Percentiles rank a stretch among this genome's conserved stretches.
Conservation (phyloP, 495 filamentous ascomycete genomes). For the Penicillium silybi region DNA sequence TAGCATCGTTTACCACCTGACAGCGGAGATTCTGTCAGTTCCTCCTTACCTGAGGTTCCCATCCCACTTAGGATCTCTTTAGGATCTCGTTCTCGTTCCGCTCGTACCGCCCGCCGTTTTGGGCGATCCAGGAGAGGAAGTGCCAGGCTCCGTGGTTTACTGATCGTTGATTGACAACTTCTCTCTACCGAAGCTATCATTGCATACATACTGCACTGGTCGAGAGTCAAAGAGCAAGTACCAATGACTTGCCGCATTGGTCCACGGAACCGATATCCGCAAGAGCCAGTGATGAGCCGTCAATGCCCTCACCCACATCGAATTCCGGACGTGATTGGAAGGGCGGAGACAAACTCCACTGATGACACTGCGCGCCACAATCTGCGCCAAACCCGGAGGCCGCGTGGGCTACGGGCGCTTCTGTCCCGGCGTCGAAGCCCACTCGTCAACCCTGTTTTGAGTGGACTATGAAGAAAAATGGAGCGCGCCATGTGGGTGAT, state of each 20-base stretch:
- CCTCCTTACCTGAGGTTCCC: neutral
- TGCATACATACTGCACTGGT: too few relatives aligned
- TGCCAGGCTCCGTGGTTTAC: neutral
- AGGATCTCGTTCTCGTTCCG: neutral
- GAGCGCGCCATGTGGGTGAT: neutral
- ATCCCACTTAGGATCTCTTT: too few relatives aligned
- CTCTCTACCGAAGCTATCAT: too few relatives aligned
- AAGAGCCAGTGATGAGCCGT: neutral
- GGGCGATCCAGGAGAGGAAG: neutral
- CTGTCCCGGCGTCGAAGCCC: neutral
- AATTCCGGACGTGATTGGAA: neutral
- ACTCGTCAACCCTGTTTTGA: neutral
- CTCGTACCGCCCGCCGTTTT: slow-evolving; percentile 1
- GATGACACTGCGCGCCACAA: slow-evolving; percentile 6
- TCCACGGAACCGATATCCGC: neutral
- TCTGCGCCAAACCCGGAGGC: neutral
- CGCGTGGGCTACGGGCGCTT: slow-evolving; percentile 19
- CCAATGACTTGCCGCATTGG: neutral
- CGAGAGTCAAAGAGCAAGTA: too few relatives aligned
- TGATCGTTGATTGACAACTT: neutral
- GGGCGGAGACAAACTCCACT: neutral
- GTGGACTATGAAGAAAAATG: neutral
- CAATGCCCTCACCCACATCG: neutral
- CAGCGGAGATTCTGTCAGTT: too few relatives aligned
- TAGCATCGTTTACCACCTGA: too few relatives aligned